Base-by-base conservation (phyloP, 1,284 basidiomycete genomes). In the Fomitopsis betulina region DNA sequence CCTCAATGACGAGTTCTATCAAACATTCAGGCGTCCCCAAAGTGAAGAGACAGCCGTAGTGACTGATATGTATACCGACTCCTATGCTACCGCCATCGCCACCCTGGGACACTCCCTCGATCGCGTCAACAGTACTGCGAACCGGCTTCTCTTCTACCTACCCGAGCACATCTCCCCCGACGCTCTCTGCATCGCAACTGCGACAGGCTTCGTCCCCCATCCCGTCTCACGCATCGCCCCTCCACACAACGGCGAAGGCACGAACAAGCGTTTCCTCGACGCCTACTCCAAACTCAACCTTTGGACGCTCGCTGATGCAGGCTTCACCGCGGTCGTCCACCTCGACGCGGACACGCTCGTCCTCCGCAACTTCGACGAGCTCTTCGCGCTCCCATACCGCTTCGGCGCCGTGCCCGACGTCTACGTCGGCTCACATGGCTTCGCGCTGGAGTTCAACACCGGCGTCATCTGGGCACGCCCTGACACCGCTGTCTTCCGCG, bases 301-400 rank as follows among this genome's bases (percentile, higher is more conserved):
- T 6, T 79, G 78, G 79, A 68, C 64, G 53, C 65, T 79, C 19
- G 76, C 75, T 57, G 57, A 61, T 52, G 54, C 63, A 27, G 71
- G 75, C 49, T 66, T 74, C 58, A 66, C 69, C 27, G 61, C 61
- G 40, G 66, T 67, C 40, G 71, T 79, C 10, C 79, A 79, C 64
- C 68, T 80, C 55, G 77, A 79, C 63, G 75, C 74, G 15, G 76
- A 79, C 65, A 78, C 75, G 21, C 70, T 79, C 60, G 75, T 76
- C 9, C 68, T 69, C 12, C 65, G 68, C n/a, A 78, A 77, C 62
- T 74, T 80, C 58, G 76, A 79, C 64, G 78, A 80, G 65, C 71
- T 80, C 23, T 79, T 78, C 65, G 61, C 70, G 12, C 63, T 75
- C 6, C 76, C 76, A 10, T 79, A 73, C 68, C 66, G 68, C 32